Base-by-base conservation (phyloP, 805 yeast species). In the Sporopachydermia lactativora region DNA sequence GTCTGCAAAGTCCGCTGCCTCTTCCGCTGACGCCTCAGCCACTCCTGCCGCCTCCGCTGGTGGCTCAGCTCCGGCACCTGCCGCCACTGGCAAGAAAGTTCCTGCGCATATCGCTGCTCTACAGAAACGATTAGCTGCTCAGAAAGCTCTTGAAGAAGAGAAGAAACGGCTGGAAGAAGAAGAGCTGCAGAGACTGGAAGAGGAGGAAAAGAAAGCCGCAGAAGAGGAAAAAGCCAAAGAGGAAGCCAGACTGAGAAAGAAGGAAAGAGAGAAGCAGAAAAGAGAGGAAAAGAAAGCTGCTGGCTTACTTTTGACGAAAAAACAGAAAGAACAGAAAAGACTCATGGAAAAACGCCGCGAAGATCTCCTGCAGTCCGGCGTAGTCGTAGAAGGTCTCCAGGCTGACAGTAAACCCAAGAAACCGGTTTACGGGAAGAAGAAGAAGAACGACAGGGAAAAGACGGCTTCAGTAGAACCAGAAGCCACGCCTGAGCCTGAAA, bases 261-360 rank as follows among this genome's bases (percentile, higher is more conserved):
- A 77, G 53, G 98, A 92, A 61, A 82, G 75, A 58, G 96, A 89
- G 54, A 81, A 72, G 62, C 71, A 72, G 44, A 86, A 81, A 68
- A 80, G 74, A 49, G 98, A 92, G 53, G 89, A 84, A 64, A 75
- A 92, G 59, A 84, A 83, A 64, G 92, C 96, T 28, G 96, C 89
- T 63, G 99, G 99, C 55, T 92, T 92, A 58, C 76, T 79, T 42
- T 65, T 92, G 56, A 82, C 96, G 44, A 92, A 84, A 67, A 89
- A 88, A 58, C 98, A 92, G 69, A 85, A 82, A 63, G 95, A 86
- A 61, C 95, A 86, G 58, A 82, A 83, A 65, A 83, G 77, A 41
- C 61, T 77, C 35, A 73, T 78, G 53, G 96, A 89, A 56, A 81
- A 82, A 58, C 85, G 97, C 65, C 81, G 94, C 60, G 82, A 82